phyloP scores from a whole-genome alignment of 2,329 filamentous ascomycete genomes.

The Aspergillus sp. region DNA sequence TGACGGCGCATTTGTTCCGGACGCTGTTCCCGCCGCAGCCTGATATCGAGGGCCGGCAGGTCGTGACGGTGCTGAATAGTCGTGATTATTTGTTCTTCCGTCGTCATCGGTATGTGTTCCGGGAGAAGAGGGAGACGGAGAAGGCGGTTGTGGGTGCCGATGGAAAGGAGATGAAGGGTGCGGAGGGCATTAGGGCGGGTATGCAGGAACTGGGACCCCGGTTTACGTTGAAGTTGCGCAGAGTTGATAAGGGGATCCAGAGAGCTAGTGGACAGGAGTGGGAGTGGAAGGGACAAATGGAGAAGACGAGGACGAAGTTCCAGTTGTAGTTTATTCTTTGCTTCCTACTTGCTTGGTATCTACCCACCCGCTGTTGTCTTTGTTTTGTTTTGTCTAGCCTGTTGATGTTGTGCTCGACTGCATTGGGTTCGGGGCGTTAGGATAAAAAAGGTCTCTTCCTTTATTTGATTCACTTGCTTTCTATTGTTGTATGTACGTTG shows the following conservation, averaged over 20 bases:
- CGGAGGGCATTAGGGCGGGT: constrained; percentile 81
- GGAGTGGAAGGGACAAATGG: constrained; percentile 96
- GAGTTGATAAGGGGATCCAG: constrained; percentile 87
- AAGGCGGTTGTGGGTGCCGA: constrained; percentile 81
- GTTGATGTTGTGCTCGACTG: constrained; percentile 1
- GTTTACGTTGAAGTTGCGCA: constrained; percentile 82
- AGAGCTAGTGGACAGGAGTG: constrained; percentile 78
- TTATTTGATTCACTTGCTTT: background rate
- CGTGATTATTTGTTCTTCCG: constrained; percentile 94
- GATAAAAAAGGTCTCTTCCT: background rate
- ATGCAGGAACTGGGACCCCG: constrained; percentile 86
- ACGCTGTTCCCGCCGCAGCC: constrained; percentile 77
- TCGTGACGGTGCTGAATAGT: constrained; percentile 91
- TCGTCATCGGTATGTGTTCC: constrained; percentile 87
- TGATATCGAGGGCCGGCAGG: constrained; percentile 81
- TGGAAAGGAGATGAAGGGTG: constrained; percentile 79
- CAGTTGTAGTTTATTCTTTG: constrained; percentile 63
- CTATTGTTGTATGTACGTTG: background rate
- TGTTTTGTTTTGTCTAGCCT: background rate
- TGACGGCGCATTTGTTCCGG: constrained; percentile 83
- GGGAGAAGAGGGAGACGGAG: constrained; percentile 82
- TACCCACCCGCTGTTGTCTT: background rate
- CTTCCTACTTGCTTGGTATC: background rate
- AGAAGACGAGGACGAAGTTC: constrained; percentile 91
- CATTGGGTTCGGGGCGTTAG: constrained; percentile 6